Conservation (phyloP, 805 yeast species). For the Lipomyces starkeyi region DNA sequence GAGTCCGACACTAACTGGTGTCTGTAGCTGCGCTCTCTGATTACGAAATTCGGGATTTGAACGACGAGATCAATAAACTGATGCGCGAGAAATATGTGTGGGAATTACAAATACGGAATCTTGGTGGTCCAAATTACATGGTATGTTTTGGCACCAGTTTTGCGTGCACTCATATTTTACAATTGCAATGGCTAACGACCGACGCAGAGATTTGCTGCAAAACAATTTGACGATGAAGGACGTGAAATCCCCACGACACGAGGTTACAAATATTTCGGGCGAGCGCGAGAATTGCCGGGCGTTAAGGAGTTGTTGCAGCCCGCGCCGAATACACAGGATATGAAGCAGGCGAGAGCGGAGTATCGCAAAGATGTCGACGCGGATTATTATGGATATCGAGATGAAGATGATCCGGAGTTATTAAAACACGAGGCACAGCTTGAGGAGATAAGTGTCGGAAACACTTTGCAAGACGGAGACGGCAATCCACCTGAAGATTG, state of each 20-base stretch:
- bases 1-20: not conserved
- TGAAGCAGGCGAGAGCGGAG: slow-evolving; percentile 10
- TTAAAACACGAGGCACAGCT: slow-evolving; percentile 35
- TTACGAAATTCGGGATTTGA: slow-evolving; percentile 68
- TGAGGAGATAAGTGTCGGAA: slow-evolving; percentile 30
- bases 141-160: slow-evolving; percentile 33
- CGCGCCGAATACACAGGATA: slow-evolving; percentile 37
- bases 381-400: slow-evolving; percentile 44
- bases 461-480: slow-evolving; percentile 20
- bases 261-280: slow-evolving; percentile 78
- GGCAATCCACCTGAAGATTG: slow-evolving; percentile 24
- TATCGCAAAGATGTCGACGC: slow-evolving; percentile 37
- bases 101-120: slow-evolving; percentile 72
- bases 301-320: slow-evolving; percentile 58
- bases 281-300: slow-evolving; percentile 82
- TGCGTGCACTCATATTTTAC: slow-evolving; percentile 23
- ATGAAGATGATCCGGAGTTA: slow-evolving; percentile 37
- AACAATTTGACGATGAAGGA: slow-evolving; percentile 38
- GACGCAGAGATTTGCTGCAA: slow-evolving; percentile 30
- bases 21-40: slow-evolving; percentile 55
- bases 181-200: not conserved
- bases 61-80: slow-evolving; percentile 72
- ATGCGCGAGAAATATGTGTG: slow-evolving; percentile 73
- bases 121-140: slow-evolving; percentile 77
- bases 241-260: slow-evolving; percentile 46